Conservation (phyloP, 306 rosid genomes). For the Quercus bicolor region DNA sequence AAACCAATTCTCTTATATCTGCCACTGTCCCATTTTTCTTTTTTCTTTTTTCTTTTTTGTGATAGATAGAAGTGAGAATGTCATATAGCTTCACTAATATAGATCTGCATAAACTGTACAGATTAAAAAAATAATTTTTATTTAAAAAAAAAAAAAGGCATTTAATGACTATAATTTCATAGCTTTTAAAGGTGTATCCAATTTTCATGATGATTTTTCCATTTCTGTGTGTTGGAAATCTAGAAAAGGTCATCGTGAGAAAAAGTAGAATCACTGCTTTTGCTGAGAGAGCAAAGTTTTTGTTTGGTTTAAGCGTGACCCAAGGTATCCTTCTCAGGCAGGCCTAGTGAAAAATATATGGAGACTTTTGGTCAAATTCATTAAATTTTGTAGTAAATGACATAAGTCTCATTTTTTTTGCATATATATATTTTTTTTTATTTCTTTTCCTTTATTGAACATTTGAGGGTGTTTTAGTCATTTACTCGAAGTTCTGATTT, state of each 20-base stretch:
- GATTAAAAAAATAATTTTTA: not conserved
- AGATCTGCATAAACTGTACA: conserved; percentile 25
- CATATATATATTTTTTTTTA: not conserved
- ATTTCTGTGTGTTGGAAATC: conserved; percentile 26
- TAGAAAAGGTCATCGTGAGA: conserved; percentile 21
- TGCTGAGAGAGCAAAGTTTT: conserved; percentile 33
- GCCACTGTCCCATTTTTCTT: conserved; percentile 18
- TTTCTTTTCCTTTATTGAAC: conserved; percentile 1
- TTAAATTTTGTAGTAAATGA: conserved; percentile 43
- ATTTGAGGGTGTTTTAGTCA: conserved; percentile 13
- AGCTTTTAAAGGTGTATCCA: conserved; percentile 20
- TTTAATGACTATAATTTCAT: conserved; percentile 23
- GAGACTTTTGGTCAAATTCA: conserved; percentile 37
- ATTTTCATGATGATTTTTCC: conserved; percentile 20
- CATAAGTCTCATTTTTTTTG: conserved; percentile 22
- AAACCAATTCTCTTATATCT: conserved; percentile 33
- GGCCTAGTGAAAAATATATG: conserved; percentile 31
- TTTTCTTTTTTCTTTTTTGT: not conserved
- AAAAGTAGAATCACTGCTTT: conserved; percentile 40
- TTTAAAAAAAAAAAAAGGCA: too few relatives aligned
- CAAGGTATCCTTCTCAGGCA: conserved; percentile 43
- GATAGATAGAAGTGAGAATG: conserved; percentile 18
- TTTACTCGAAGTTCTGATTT: not conserved
- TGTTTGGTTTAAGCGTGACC: conserved; percentile 50
- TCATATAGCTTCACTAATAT: conserved; percentile 10